Percentiles rank a stretch among this genome's conserved stretches.
These are phyloP conservation scores for Cylindrotheca closterium DNA, from an alignment of 108 stramenopile species.

Conservation along the genomic window DNA sequence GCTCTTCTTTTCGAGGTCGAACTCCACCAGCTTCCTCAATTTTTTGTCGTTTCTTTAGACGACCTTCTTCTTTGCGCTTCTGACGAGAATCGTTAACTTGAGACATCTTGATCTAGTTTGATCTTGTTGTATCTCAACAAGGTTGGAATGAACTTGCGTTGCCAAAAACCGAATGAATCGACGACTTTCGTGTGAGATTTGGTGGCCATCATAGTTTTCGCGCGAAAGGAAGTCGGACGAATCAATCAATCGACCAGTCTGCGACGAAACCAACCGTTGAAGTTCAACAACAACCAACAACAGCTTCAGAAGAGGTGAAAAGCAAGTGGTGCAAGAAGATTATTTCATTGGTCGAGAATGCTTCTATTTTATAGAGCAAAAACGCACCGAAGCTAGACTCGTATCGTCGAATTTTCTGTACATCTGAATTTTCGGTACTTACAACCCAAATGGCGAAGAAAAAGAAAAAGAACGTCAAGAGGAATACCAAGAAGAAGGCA, in stretches of 20 bases:
- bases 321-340: background rate
- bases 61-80: conserved; percentile 48
- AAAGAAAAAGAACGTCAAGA: too few species aligned
- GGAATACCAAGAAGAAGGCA: too few species aligned
- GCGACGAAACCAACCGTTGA: background rate
- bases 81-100: conserved; percentile 10
- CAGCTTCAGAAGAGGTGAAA: background rate
- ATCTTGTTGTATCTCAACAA: background rate
- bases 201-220: too few species aligned
- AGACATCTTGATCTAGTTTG: background rate
- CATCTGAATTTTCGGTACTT: too few species aligned
- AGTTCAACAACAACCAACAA: background rate
- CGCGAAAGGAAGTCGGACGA: background rate
- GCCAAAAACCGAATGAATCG: too few species aligned
- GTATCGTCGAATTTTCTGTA: too few species aligned
- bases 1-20: conserved; percentile 33
- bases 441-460: too few species aligned
- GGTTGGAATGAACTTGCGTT: background rate
- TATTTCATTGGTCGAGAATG: too few species aligned
- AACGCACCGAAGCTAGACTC: too few species aligned
- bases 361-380: too few species aligned
- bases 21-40: conserved; percentile 58
- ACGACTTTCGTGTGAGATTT: too few species aligned
- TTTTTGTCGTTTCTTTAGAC: conserved; percentile 39
- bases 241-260: background rate